phyloP scores from a whole-genome alignment of 352 stramenopile species.

The Phytophthora constricta region DNA sequence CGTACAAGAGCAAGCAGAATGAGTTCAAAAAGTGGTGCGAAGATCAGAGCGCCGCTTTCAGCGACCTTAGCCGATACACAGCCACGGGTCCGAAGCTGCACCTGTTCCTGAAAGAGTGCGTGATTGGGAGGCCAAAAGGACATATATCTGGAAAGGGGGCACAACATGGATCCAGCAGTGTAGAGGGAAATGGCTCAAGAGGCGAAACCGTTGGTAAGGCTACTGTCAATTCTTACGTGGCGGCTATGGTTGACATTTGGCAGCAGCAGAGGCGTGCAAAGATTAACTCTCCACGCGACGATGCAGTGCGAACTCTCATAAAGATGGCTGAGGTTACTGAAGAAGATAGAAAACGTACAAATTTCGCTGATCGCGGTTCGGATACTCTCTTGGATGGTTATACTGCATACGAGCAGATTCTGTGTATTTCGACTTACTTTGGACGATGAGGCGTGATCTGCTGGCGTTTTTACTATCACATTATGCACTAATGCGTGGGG shows the following conservation, averaged over 20 bases:
- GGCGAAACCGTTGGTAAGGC: not conserved
- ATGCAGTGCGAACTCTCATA: too few species aligned
- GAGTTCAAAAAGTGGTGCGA: not conserved
- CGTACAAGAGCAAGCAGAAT: too few species aligned
- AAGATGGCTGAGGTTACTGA: too few species aligned
- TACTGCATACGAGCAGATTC: not conserved
- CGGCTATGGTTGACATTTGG: conserved; percentile 10
- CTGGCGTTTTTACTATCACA: not conserved
- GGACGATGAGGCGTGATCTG: not conserved
- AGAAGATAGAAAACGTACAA: not conserved
- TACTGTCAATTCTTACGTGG: conserved; percentile 1
- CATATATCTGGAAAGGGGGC: not conserved
- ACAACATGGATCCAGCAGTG: not conserved
- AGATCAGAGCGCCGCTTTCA: too few species aligned
- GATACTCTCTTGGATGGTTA: not conserved
- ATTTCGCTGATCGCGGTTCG: not conserved
- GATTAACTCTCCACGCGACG: too few species aligned
- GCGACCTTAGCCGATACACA: too few species aligned
- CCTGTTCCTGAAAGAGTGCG: not conserved
- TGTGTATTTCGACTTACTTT: not conserved
- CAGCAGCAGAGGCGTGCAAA: too few species aligned
- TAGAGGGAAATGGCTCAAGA: not conserved
- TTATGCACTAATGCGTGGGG: not conserved
- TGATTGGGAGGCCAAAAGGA: not conserved
- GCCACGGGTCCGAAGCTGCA: too few species aligned